These are phyloP conservation scores for Arachis stenosperma DNA, from an alignment of 306 rosid species.

Conservation along the genomic window DNA sequence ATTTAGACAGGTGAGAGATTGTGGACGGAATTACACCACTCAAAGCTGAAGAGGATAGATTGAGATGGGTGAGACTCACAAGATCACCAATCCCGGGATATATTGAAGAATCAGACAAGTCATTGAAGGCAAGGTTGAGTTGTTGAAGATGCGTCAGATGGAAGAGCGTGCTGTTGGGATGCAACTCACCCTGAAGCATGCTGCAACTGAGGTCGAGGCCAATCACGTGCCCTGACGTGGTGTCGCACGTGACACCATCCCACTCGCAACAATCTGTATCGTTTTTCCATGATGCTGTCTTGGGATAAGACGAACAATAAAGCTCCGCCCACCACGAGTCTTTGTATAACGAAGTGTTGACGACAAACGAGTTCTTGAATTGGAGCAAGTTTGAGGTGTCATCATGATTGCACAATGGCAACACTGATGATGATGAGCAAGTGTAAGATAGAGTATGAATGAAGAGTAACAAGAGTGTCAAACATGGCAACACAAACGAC, in stretches of 20 bases:
- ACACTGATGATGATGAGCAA: background rate
- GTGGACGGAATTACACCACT: constrained; percentile 8
- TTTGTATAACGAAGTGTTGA: background rate
- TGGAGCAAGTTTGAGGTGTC: constrained; percentile 3
- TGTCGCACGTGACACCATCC: constrained; percentile 29
- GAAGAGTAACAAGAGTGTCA: background rate
- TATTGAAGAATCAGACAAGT: background rate
- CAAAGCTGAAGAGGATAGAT: background rate
- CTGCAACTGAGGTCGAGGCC: constrained; percentile 29
- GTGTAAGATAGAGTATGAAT: background rate
- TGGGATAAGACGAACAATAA: background rate
- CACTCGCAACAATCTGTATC: constrained; percentile 29
- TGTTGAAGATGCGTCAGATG: constrained; percentile 16
- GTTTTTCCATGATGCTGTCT: constrained; percentile 32
- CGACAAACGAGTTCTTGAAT: constrained; percentile 10
- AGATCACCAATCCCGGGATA: constrained; percentile 25
- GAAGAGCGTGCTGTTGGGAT: constrained; percentile 33
- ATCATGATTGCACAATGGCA: background rate
- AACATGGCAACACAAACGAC: background rate
- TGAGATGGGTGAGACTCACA: constrained; percentile 8
- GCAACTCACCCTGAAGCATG: constrained; percentile 13
- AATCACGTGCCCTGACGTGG: constrained; percentile 10
- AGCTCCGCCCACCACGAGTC: background rate
- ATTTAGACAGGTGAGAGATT: constrained; percentile 37
- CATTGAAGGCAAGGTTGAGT: constrained; percentile 31